Conservation (phyloP, 2,329 filamentous ascomycete species). For the Fusarium transvaalense region DNA sequence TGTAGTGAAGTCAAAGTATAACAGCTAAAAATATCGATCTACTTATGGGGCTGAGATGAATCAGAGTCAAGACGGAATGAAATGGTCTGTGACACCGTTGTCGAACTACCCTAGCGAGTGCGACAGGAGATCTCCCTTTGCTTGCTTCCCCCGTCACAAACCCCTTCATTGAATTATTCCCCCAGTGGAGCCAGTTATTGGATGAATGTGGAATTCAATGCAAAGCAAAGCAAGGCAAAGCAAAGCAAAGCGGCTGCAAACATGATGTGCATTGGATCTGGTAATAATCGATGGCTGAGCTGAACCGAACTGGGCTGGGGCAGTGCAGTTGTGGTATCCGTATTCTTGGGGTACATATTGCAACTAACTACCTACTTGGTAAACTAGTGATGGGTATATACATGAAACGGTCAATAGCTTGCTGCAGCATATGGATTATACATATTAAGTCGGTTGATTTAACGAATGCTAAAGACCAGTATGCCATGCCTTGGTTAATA, state of each 20-base stretch:
- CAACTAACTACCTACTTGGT: neutral
- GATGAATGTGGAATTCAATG: conserved; percentile 31
- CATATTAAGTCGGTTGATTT: neutral
- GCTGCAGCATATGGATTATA: conserved; percentile 3
- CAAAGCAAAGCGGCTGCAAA: conserved; percentile 38
- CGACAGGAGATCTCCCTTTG: neutral
- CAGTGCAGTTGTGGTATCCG: conserved; percentile 8
- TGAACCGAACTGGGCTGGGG: neutral
- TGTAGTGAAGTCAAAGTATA: neutral
- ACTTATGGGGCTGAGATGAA: neutral
- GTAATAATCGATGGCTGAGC: neutral
- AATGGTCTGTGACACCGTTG: conserved; percentile 23
- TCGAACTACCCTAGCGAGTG: neutral
- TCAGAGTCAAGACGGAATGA: neutral
- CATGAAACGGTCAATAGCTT: conserved; percentile 28
- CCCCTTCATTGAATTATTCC: neutral
- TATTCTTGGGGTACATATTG: neutral
- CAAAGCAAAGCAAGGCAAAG: conserved; percentile 31
- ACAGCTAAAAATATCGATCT: neutral
- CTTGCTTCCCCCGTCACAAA: neutral
- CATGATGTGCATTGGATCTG: conserved; percentile 41
- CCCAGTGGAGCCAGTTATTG: neutral
- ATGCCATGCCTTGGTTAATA: neutral
- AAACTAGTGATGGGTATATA: conserved; percentile 4
- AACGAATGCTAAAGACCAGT: conserved; percentile 3